Conservation (phyloP, 2,329 filamentous ascomycete species). For the Trichoderma hamatum region DNA sequence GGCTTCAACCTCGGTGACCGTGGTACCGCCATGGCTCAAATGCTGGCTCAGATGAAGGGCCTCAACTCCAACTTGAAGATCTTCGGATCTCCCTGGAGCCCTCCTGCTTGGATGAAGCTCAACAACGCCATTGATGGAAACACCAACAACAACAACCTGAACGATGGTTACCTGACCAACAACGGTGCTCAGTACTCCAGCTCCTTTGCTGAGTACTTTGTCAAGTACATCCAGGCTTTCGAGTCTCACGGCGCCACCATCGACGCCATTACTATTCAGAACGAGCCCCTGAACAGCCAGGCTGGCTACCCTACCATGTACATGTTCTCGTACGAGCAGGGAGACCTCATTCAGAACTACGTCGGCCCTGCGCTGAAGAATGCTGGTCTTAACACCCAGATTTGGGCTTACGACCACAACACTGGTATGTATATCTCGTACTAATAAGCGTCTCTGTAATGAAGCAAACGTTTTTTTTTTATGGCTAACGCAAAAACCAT, state of each 20-base stretch:
- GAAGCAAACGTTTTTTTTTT: not conserved
- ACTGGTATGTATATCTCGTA: slow-evolving; percentile 34
- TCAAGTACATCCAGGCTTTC: slow-evolving; percentile 30
- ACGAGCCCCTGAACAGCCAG: slow-evolving; percentile 30
- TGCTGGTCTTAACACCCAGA: slow-evolving; percentile 24
- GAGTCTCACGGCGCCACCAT: slow-evolving; percentile 23
- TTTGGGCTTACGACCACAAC: slow-evolving; percentile 35
- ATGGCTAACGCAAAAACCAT: slow-evolving; percentile 1
- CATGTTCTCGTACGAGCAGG: slow-evolving; percentile 28
- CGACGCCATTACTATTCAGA: slow-evolving; percentile 28
- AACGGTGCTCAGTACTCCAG: slow-evolving; percentile 39
- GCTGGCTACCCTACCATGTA: slow-evolving; percentile 28
- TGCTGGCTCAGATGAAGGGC: slow-evolving; percentile 41
- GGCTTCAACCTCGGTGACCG: slow-evolving; percentile 43
- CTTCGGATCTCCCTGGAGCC: slow-evolving; percentile 44
- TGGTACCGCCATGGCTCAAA: slow-evolving; percentile 42
- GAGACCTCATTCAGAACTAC: slow-evolving; percentile 27
- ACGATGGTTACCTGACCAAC: slow-evolving; percentile 35
- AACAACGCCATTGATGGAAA: slow-evolving; percentile 41
- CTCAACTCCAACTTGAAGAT: slow-evolving; percentile 41
- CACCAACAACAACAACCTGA: slow-evolving; percentile 37
- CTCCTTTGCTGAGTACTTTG: slow-evolving; percentile 40
- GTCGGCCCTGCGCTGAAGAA: slow-evolving; percentile 26
- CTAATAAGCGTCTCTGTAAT: not conserved
- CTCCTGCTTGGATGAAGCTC: slow-evolving; percentile 48